phyloP scores from a whole-genome alignment of 148 eudicot species.

The Nepenthes gracilis region DNA sequence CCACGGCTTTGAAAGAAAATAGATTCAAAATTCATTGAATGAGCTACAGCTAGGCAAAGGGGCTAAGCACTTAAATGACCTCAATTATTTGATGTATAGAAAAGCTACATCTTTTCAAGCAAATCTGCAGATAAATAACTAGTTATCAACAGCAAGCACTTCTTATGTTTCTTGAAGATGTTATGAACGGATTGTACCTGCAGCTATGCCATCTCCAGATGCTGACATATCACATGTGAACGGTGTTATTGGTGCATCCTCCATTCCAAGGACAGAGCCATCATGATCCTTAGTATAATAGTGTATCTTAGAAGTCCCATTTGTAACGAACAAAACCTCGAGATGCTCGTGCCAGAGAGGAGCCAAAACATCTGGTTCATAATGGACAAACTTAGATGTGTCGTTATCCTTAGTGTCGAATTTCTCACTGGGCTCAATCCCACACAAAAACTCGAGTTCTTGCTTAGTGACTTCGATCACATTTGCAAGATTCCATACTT shows the following conservation, averaged over 20 bases:
- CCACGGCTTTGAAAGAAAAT: too few species aligned
- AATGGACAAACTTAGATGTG: conserved; percentile 54
- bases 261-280: conserved; percentile 68
- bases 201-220: conserved; percentile 90
- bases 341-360: conserved; percentile 83
- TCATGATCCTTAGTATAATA: conserved; percentile 77
- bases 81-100: too few species aligned
- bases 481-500: conserved; percentile 66
- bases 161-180: background rate
- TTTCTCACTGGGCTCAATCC: conserved; percentile 57
- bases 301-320: conserved; percentile 86
- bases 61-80: too few species aligned
- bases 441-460: conserved; percentile 94
- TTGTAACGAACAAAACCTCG: conserved; percentile 84
- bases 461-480: conserved; percentile 83
- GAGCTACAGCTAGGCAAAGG: too few species aligned
- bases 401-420: conserved; percentile 66
- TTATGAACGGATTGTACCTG: conserved; percentile 37
- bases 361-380: conserved; percentile 49
- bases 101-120: too few species aligned
- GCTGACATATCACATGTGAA: conserved; percentile 85
- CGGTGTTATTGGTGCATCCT: conserved; percentile 92
- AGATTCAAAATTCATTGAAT: too few species aligned
- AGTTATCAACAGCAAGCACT: too few species aligned
- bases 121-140: too few species aligned